Conservation (phyloP, 768 basidiomycete species). For the Psilocybe tampanensis region DNA sequence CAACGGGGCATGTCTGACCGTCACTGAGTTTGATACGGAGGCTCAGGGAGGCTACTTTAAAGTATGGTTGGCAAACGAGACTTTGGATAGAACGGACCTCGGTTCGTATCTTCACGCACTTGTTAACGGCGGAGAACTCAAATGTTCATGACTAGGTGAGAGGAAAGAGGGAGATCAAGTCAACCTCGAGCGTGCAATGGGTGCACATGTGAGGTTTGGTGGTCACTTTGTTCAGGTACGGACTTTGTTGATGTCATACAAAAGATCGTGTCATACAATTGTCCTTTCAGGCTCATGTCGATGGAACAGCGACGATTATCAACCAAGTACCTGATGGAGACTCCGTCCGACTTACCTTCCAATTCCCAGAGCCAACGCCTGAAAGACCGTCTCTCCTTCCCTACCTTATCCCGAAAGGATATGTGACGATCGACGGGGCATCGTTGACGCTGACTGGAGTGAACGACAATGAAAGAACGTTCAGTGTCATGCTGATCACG, state of each 20-base stretch:
- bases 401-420: conserved; percentile 93
- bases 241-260: neutral
- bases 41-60: conserved; percentile 80
- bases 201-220: conserved; percentile 87
- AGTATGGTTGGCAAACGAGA: conserved; percentile 96
- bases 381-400: conserved; percentile 66
- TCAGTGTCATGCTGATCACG: conserved; percentile 93
- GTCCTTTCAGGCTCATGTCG: conserved; percentile 81
- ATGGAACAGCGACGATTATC: conserved; percentile 80
- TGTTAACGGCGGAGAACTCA: conserved; percentile 15
- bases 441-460: conserved; percentile 91
- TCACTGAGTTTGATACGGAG: conserved; percentile 74
- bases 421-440: conserved; percentile 91
- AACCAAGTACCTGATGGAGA: conserved; percentile 76
- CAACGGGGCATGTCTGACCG: conserved; percentile 88
- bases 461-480: conserved; percentile 58
- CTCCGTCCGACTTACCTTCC: conserved; percentile 84
- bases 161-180: conserved; percentile 77
- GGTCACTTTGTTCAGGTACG: conserved; percentile 96
- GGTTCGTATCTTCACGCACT: conserved; percentile 45
- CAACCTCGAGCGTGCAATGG: conserved; percentile 96
- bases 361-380: conserved; percentile 62
- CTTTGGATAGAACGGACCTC: conserved; percentile 85
- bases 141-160: conserved; percentile 54
- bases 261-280: neutral